Base-by-base conservation (phyloP, 306 rosid genomes). In the Gastrolobium villosum region DNA sequence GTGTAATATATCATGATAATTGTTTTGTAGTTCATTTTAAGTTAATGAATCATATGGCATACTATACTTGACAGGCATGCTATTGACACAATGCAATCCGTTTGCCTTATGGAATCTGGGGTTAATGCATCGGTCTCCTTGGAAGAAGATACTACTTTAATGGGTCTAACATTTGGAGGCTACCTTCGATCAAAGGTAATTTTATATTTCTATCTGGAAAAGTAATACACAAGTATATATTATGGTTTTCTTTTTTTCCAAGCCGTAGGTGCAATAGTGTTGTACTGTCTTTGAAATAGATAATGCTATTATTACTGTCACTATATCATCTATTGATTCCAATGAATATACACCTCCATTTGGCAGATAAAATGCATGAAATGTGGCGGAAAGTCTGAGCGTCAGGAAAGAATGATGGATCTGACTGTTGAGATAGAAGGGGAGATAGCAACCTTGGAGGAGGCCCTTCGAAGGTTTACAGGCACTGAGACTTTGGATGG, bases 351-450 rank as follows among this genome's bases (percentile, higher is more conserved):
- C 59, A 44, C 69, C 75, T 63, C 20, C 82, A n/a, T 50, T 84
- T 70, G 61, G 70, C 93, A 95, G 98, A 95, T 95, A 79, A 90
- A 93, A 81, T 95, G 98, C 86, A 84, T 89, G 74, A 95, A 85
- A 86, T 95, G 99, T 88, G 87, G 88, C 54, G 91, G 90, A 67
- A 95, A 90, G 89, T 95, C 99, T 43, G 98, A 93, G 90, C 88
- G 91, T 80, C 98, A 88, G 43, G 99, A 95, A 86, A 89, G 93
- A 80, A 95, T 95, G 90, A 93, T 94, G 99, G 99, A 94, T 86
- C 87, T 94, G 36, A 87, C 97, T 13, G 97, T 94, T 79, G 97
- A 89, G 91, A 94, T 94, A 74, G 97, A 88, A 86, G 99, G 99
- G 74, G 95, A 94, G 73, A 90, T 94, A 84, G 76, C 90, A 82